Evolutionary conservation across 768 basidiomycete species (phyloP).

Genomic region (Inosperma sp.): DNA sequence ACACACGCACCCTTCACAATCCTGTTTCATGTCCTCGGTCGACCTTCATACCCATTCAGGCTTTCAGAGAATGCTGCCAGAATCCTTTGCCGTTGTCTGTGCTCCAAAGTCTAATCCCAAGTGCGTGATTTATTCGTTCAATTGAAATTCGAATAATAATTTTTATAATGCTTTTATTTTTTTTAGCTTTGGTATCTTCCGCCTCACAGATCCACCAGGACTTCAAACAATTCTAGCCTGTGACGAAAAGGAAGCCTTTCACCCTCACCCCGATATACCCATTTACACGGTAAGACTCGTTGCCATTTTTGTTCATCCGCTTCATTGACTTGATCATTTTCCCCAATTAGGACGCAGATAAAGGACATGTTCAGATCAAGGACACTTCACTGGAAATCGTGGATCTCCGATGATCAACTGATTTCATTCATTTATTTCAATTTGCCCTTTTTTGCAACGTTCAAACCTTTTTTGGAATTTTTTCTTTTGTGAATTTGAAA

Average conservation of each 20-base stretch:
- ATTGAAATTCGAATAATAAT: conserved; percentile 1
- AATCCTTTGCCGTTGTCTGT: conserved; percentile 91
- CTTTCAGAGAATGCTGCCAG: conserved; percentile 86
- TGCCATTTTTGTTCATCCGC: conserved; percentile 2
- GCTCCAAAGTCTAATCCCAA: conserved; percentile 75
- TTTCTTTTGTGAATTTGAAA: too few species aligned
- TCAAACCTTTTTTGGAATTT: too few species aligned
- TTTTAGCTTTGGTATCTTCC: conserved; percentile 79
- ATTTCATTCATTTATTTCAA: too few species aligned
- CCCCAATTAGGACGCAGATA: conserved; percentile 66
- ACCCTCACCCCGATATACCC: conserved; percentile 77
- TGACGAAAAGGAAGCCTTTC: conserved; percentile 69
- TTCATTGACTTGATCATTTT: not conserved
- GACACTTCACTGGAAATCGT: conserved; percentile 74
- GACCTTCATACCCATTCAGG: conserved; percentile 89
- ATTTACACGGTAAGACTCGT: conserved; percentile 72
- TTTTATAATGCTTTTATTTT: conserved; percentile 7
- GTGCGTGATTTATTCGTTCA: conserved; percentile 35
- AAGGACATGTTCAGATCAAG: conserved; percentile 77
- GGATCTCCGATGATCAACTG: conserved; percentile 70
- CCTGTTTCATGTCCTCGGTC: conserved; percentile 93
- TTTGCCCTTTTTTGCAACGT: too few species aligned
- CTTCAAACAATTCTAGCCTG: conserved; percentile 68
- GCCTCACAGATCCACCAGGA: conserved; percentile 84
- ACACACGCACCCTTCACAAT: conserved; percentile 88